Base-by-base conservation (phyloP, 371 early-diverging fungal genomes). In the Mycotypha africana region DNA sequence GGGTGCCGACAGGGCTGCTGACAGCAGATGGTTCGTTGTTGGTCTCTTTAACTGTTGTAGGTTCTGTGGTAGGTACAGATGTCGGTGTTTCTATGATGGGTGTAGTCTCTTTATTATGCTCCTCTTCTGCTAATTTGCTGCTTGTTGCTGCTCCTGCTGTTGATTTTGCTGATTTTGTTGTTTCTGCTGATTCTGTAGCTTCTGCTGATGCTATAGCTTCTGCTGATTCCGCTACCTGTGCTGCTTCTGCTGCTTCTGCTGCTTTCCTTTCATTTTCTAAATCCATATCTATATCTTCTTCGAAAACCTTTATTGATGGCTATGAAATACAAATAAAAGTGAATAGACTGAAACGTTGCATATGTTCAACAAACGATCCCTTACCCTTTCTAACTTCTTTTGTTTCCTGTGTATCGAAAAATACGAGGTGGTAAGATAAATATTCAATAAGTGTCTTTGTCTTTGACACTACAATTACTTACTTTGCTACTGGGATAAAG, bases 251-350 rank as follows among this genome's bases (percentile, higher is more conserved):
- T 19, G 34, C n/a, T 33, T 25, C n/a, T 5, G 30, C 12, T 34
- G 39, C 5, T 33, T 32, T 42, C n/a, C 41, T 22, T 30, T 49
- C 47, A 35, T 45, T 52, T 45, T 51, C 37, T 28, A 67, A 60
- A 31, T 80, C 82, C 63, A 84, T 48, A 53, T 82, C 83, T 24
- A 85, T 76, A 39, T 81, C 83, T 38, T 86, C 87, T 35, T 85
- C 87, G 37, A 76, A 84, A 4, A 74, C 84, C 41, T 82, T 84
- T 40, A 86, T 86, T 0, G 73, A 74, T 14, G 84, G 84, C 77
- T 85, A 62, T 12, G 34, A 16, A 22, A 5, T 20, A 24, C 2
- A 42, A 26, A 1, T n/a, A 30, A 3, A 24, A 15, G 15, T 30
- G n/a, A n/a, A 19, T 28, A 28, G 30, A 6, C 6, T 12, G 30